phyloP scores from a whole-genome alignment of 768 basidiomycete species.

The Tylopilus sp. region DNA sequence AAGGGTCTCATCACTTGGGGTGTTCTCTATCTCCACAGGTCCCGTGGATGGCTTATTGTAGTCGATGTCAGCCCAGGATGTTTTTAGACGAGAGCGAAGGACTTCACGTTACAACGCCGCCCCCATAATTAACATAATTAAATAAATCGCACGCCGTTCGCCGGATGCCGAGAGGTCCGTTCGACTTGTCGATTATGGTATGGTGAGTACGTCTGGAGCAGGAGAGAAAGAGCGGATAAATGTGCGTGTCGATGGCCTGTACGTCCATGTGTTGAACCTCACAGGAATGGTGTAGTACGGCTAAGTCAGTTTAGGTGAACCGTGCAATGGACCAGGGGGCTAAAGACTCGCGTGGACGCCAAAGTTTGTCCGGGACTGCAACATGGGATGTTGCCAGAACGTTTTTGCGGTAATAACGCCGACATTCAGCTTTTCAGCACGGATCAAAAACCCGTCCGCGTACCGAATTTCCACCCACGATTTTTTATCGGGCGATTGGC shows the following conservation, averaged over 20 bases:
- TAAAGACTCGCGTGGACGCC: neutral
- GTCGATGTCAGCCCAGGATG: neutral
- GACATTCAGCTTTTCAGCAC: neutral
- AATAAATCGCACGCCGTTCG: neutral
- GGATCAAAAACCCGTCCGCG: neutral
- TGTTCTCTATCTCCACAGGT: neutral
- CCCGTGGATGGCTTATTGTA: neutral
- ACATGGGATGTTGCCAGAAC: neutral
- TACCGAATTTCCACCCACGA: neutral
- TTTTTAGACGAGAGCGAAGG: neutral
- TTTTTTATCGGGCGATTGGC: neutral
- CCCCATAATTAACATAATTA: neutral
- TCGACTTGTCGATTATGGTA: neutral
- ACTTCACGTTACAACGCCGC: neutral
- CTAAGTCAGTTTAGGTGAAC: neutral
- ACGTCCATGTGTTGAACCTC: neutral
- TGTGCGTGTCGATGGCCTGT: too few species aligned
- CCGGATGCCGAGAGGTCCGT: neutral
- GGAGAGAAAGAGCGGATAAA: neutral
- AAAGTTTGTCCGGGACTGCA: neutral
- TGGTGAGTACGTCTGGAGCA: neutral
- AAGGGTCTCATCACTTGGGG: constrained; percentile 10
- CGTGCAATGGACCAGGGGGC: neutral
- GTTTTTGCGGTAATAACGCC: neutral
- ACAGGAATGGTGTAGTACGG: neutral